Conservation (phyloP, 163 green algal species). For the Scenedesmus sp. region DNA sequence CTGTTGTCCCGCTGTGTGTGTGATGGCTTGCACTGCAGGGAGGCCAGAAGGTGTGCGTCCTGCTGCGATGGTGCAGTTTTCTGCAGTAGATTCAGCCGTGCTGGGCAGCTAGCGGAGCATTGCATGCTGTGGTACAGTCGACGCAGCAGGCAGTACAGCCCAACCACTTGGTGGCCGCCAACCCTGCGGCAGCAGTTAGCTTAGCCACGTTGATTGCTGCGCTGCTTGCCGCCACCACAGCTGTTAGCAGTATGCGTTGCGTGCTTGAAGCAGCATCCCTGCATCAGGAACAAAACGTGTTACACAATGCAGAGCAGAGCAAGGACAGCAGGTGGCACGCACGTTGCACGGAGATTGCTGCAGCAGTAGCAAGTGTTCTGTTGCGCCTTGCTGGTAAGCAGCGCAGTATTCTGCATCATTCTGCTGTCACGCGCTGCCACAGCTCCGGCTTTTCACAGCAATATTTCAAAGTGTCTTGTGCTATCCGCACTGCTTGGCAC, state of each 20-base stretch:
- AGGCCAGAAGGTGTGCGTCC: conserved; percentile 38
- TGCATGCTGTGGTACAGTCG: not conserved
- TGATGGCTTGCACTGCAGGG: not conserved
- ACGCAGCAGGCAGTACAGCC: not conserved
- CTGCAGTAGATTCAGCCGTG: not conserved
- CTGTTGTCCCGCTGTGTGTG: not conserved
- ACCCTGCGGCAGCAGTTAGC: not conserved
- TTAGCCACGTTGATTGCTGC: not conserved
- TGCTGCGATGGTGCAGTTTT: not conserved
- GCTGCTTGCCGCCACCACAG: not conserved
- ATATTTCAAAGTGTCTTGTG: no score
- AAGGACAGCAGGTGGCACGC: not conserved
- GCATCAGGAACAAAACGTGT: not conserved
- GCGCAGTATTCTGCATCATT: not conserved
- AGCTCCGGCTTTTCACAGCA: no score
- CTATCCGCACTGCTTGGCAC: not conserved
- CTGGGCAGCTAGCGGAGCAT: not conserved
- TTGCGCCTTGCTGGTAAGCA: not conserved
- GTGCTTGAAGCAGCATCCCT: not conserved
- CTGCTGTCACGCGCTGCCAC: not conserved
- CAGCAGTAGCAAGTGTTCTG: not conserved
- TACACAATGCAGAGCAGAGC: not conserved
- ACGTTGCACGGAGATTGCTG: not conserved
- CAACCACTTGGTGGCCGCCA: not conserved
- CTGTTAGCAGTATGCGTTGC: no score